Evolutionary conservation across 495 filamentous ascomycete species (phyloP).

Genomic region (Talaromyces borbonicus): DNA sequence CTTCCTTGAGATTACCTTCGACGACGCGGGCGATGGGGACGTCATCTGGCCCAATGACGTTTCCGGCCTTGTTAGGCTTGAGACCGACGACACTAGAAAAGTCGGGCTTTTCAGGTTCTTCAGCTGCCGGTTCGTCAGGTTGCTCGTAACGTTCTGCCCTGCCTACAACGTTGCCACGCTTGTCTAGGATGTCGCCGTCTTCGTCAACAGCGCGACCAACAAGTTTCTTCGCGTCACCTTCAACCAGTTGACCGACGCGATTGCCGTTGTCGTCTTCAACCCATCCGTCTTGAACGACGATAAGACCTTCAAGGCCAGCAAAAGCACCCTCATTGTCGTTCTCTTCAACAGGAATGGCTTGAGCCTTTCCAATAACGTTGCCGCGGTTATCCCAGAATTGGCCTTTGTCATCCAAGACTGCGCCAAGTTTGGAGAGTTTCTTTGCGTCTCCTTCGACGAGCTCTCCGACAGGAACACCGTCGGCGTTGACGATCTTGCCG

Average conservation of each 20-base stretch:
- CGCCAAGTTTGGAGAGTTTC: constrained; percentile 45
- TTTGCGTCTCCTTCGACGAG: constrained; percentile 50
- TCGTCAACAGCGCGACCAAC: constrained; percentile 53
- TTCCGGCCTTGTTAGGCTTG: constrained; percentile 64
- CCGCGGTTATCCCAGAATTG: constrained; percentile 55
- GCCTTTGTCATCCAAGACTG: constrained; percentile 48
- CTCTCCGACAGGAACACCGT: constrained; percentile 47
- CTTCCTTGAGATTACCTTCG: constrained; percentile 49
- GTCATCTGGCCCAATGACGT: constrained; percentile 54
- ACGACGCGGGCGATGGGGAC: constrained; percentile 52
- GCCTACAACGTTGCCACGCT: constrained; percentile 51
- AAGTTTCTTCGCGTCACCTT: constrained; percentile 56
- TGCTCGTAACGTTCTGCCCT: constrained; percentile 47
- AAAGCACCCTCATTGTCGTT: constrained; percentile 49
- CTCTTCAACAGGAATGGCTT: constrained; percentile 49
- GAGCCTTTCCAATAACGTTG: constrained; percentile 48
- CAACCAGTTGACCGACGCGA: constrained; percentile 46
- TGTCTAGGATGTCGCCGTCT: constrained; percentile 55
- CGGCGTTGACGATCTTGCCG: constrained; percentile 46
- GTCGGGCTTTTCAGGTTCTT: constrained; percentile 45
- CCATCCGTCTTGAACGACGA: constrained; percentile 48
- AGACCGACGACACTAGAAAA: constrained; percentile 49
- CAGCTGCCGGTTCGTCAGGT: constrained; percentile 29
- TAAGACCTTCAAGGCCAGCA: constrained; percentile 53
- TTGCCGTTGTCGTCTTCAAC: constrained; percentile 51